These are phyloP conservation scores for Salix viminalis DNA, from an alignment of 345 rosid genomes.

Conservation along the genomic window DNA sequence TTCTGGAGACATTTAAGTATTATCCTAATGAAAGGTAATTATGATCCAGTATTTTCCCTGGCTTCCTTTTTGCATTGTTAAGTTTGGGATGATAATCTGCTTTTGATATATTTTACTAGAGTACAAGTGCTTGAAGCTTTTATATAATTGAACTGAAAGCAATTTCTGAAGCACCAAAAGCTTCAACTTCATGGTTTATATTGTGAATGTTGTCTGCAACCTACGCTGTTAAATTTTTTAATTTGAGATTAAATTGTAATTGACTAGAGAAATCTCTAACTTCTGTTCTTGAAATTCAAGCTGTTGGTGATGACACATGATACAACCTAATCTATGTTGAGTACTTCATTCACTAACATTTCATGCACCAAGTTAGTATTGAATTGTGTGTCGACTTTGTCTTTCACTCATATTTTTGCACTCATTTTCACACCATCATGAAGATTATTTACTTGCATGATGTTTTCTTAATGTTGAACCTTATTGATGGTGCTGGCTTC, in stretches of 20 bases:
- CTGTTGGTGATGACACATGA: background rate
- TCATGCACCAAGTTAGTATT: background rate
- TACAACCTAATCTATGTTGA: background rate
- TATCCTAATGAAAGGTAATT: constrained; percentile 77
- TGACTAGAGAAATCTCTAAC: background rate
- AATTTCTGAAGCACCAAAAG: background rate
- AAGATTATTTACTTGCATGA: background rate
- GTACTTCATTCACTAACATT: background rate
- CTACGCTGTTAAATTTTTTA: background rate
- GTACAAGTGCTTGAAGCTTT: background rate
- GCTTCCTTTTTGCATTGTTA: background rate
- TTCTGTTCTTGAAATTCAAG: background rate
- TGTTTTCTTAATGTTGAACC: background rate
- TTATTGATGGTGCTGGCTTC: background rate
- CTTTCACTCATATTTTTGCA: background rate
- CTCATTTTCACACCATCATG: background rate
- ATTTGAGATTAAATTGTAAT: background rate
- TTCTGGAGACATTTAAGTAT: constrained; percentile 77
- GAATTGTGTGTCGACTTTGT: background rate
- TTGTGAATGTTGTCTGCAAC: background rate
- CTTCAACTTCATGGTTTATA: background rate
- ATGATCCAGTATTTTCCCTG: background rate
- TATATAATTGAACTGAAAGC: background rate
- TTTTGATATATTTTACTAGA: background rate
- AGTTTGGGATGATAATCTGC: background rate